phyloP scores from a whole-genome alignment of 305 asterid genomes.

The Striga hermonthica region DNA sequence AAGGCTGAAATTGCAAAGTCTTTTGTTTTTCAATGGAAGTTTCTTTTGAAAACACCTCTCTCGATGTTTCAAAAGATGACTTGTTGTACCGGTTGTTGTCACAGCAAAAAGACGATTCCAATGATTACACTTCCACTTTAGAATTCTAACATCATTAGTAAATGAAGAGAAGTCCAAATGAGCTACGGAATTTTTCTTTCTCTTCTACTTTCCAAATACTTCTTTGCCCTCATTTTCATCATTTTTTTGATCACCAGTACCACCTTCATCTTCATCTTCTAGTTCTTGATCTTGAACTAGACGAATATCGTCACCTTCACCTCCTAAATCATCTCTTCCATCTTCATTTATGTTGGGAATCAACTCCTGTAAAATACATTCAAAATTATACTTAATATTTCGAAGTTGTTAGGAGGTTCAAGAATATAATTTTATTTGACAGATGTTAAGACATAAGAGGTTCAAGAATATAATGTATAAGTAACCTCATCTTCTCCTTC shows the following conservation, averaged over 20 bases:
- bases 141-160: background rate
- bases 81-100: slow-evolving; percentile 3
- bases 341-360: too few species aligned
- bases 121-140: background rate
- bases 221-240: background rate
- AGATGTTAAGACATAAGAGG: too few species aligned
- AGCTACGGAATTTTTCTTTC: slow-evolving; percentile 13
- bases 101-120: slow-evolving; percentile 2
- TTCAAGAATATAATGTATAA: too few species aligned
- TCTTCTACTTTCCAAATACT: slow-evolving; percentile 5
- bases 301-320: background rate
- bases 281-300: too few species aligned
- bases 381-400: too few species aligned
- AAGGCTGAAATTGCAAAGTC: slow-evolving; percentile 5
- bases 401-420: too few species aligned
- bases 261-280: background rate
- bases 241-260: too few species aligned
- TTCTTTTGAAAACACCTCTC: background rate
- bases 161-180: background rate
- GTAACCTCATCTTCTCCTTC: too few species aligned
- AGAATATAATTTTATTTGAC: too few species aligned
- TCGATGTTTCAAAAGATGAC: slow-evolving; percentile 16
- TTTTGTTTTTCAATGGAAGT: background rate
- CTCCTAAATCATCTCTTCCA: too few species aligned
- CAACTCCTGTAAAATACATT: too few species aligned